Conservation (phyloP, 768 basidiomycete species). For the Cyclocybe aegerita region DNA sequence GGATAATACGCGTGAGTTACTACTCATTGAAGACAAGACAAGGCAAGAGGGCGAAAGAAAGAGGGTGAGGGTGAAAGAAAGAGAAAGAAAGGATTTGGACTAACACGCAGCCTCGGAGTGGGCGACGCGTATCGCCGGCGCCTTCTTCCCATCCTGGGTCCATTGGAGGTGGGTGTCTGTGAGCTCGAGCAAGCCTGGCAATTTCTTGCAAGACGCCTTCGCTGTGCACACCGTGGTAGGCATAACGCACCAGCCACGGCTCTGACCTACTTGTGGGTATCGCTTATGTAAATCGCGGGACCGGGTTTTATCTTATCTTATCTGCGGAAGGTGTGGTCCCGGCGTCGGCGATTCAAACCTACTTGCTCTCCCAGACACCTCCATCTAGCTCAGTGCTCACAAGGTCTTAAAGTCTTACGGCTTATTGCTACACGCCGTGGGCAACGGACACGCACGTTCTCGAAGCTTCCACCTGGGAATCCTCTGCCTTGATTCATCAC, state of each 20-base stretch:
- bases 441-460: slow-evolving; percentile 8
- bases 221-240: slow-evolving; percentile 69
- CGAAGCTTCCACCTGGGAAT: not conserved
- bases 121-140: slow-evolving; percentile 62
- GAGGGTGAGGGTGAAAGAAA: no score
- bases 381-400: no score
- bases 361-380: no score
- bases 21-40: slow-evolving; percentile 8
- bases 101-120: slow-evolving; percentile 62
- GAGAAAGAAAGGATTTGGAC: slow-evolving; percentile 18
- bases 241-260: slow-evolving; percentile 35
- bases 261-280: not conserved
- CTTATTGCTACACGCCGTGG: no score
- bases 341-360: no score
- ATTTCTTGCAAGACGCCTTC: slow-evolving; percentile 84
- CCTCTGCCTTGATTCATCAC: no score
- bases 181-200: slow-evolving; percentile 71
- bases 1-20: slow-evolving; percentile 15
- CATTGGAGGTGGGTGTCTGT: slow-evolving; percentile 74
- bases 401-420: no score
- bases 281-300: no score
- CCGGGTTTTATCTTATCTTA: no score
- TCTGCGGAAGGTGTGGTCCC: no score
- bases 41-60: slow-evolving; percentile 10
- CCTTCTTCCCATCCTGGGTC: slow-evolving; percentile 71